Percentiles rank a stretch among this genome's conserved stretches.
Evolutionary conservation across 768 basidiomycete species (phyloP).

Genomic region (Trametes coccinea): DNA sequence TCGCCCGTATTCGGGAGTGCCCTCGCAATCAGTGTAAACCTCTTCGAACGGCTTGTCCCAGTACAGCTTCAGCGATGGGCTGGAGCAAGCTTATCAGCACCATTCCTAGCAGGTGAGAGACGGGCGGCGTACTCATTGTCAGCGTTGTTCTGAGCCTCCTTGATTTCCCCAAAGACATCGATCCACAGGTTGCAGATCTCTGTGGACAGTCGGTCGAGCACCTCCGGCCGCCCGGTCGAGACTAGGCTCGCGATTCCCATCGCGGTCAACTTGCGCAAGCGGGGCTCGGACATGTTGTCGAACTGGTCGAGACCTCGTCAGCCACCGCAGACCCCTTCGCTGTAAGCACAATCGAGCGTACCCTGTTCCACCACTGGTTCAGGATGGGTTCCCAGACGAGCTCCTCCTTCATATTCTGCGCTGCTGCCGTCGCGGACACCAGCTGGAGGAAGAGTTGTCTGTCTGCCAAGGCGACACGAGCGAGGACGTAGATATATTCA

Average conservation of each 20-base stretch:
- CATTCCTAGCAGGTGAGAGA: neutral
- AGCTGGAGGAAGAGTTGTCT: slow-evolving; percentile 68
- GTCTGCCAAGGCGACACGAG: slow-evolving; percentile 71
- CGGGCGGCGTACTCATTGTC: slow-evolving; percentile 26
- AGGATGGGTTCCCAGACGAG: slow-evolving; percentile 65
- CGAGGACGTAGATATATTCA: slow-evolving; percentile 71
- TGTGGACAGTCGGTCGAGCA: slow-evolving; percentile 66
- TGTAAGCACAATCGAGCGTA: slow-evolving; percentile 33
- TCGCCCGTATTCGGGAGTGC: slow-evolving; percentile 75
- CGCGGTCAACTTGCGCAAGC: slow-evolving; percentile 79
- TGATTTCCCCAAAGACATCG: slow-evolving; percentile 85
- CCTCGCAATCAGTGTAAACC: slow-evolving; percentile 65
- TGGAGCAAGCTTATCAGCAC: slow-evolving; percentile 6
- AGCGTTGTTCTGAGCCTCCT: slow-evolving; percentile 55
- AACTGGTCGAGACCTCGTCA: slow-evolving; percentile 50
- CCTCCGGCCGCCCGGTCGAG: slow-evolving; percentile 70
- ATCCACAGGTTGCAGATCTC: slow-evolving; percentile 88
- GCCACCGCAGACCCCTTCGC: neutral
- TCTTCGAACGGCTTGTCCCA: slow-evolving; percentile 70
- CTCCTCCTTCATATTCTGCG: slow-evolving; percentile 48
- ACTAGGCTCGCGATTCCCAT: slow-evolving; percentile 80
- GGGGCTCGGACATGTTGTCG: slow-evolving; percentile 87
- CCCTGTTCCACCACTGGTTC: slow-evolving; percentile 83
- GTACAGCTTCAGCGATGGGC: slow-evolving; percentile 50
- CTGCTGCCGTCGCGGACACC: slow-evolving; percentile 59